Conservation (phyloP, 148 eudicot genomes). For the Cornus kousa region DNA sequence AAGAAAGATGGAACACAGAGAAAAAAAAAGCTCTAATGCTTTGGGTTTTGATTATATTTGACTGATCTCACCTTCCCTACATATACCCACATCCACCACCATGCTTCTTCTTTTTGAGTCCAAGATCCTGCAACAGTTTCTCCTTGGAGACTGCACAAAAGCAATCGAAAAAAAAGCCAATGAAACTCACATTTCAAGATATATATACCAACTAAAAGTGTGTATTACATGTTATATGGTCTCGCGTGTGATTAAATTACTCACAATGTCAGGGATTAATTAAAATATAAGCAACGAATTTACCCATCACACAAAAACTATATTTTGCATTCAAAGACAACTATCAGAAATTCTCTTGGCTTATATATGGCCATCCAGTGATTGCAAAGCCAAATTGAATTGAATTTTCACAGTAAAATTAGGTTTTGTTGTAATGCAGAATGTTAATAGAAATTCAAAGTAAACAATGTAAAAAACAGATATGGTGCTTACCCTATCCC, state of each 20-base stretch:
- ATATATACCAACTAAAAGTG: not conserved
- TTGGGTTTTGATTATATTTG: conserved; percentile 30
- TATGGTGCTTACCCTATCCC: conserved; percentile 69
- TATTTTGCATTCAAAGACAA: too few species aligned
- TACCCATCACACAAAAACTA: too few species aligned
- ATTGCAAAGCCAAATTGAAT: too few species aligned
- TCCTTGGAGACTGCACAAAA: conserved; percentile 64
- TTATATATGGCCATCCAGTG: too few species aligned
- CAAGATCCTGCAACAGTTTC: conserved; percentile 75
- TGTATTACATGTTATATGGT: too few species aligned
- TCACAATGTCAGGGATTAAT: too few species aligned
- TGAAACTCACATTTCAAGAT: too few species aligned
- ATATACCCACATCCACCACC: conserved; percentile 66
- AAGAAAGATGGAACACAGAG: not conserved
- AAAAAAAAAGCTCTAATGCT: not conserved
- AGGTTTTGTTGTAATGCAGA: not conserved
- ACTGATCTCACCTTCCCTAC: conserved; percentile 59
- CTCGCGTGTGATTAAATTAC: too few species aligned
- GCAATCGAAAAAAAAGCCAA: not conserved
- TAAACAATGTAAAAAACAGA: not conserved
- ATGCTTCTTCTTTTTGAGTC: conserved; percentile 44
- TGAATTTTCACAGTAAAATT: too few species aligned
- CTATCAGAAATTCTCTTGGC: too few species aligned
- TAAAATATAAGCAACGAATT: too few species aligned
- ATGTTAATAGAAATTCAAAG: not conserved